Evolutionary conservation across 805 yeast species (phyloP), one percentile per base, ranked within the genome.

Genomic region (Torulaspora quercuum): DNA sequence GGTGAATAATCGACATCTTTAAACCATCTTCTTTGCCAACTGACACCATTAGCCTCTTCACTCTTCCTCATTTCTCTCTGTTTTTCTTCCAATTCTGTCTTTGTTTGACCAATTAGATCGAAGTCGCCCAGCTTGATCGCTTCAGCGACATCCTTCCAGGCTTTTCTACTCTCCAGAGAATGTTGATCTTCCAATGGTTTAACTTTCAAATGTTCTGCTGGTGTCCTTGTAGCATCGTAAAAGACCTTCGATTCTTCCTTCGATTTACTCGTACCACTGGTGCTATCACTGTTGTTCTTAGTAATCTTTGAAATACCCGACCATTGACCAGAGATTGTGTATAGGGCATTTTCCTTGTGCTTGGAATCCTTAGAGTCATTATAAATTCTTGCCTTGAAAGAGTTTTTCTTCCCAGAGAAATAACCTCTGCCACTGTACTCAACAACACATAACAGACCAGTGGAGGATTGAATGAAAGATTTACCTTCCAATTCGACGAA

Each of bases 391-490:
- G 95, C 95, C 65, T 89, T 92, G 68, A 82, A 87, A 11, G 88
- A 65, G 67, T 92, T 89, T 69, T 89, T 90, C 71, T 89, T 90
- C 52, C 98, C 98, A 13, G 87, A 75, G 57, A 92, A 87, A 67
- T 88, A 92, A 20, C 98, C 98, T 63, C 92, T 79, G 21, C 98
- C 98, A 24, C 84, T 72, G 64, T 75, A 92, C 52, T 85, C 95
- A 42, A 92, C 67, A 19, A 73, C 71, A 10, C 88, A 74, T 44
- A 73, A 60, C 63, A 79, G 80, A 14, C 97, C 97, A 33, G 75
- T 72, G 9, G 92, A 80, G 29, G 87, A 71, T 63, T 84, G 94
- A 57, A 92, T 86, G 53, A 70, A 78, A n/a, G 94, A 75, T 49
- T 78, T 78, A 41, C 94, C 94, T 56, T 90, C 96, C 46, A 92